Base-by-base conservation (phyloP, 345 rosid genomes). In the Mercurialis annua region DNA sequence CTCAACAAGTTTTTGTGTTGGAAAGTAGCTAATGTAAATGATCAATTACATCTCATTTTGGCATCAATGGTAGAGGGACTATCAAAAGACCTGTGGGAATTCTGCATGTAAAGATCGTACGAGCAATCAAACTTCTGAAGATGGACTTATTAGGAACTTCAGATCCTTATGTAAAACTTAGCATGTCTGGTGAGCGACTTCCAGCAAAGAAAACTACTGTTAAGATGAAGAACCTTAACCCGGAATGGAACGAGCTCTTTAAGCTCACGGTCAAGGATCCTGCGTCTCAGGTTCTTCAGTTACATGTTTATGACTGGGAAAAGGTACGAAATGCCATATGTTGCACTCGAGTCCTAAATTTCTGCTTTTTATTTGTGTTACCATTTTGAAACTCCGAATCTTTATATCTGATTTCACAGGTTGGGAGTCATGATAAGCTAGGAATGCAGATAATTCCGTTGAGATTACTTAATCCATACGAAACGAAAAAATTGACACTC, bases 371-470 rank as follows among this genome's bases (percentile, higher is more conserved):
- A 27, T 1, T 0, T 6, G 36, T 55, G 6, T 16, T 6, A 29
- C 17, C 42, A 1, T 31, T 30, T 0, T 16, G 9, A 5, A 30
- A 23, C 18, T 56, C 20, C 27, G 20, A 27, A 30, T 24, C 50
- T 58, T 27, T 30, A 17, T 46, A 47, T 23, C 7, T 31, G 59
- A 21, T 51, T 33, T 66, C 61, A 49, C 81, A 82, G 86, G 64
- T 83, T 57, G 84, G 90, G 26, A 15, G 77, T 42, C 90, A 83
- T 51, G 82, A 83, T 78, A 80, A 78, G 76, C 56, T 83, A 73
- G 90, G 87, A 44, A 78, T 80, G 82, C 83, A 86, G 62, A 66
- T 74, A 30, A 76, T 83, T 74, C 80, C 86, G n/a, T 67, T 81
- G 31, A 71, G 60, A n/a, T 47, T 31, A 29, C 67, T 86, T 24